Evolutionary conservation across 148 eudicot species (phyloP), one percentile per base, ranked within the genome.

Genomic region (Rhododendron mucronatum): DNA sequence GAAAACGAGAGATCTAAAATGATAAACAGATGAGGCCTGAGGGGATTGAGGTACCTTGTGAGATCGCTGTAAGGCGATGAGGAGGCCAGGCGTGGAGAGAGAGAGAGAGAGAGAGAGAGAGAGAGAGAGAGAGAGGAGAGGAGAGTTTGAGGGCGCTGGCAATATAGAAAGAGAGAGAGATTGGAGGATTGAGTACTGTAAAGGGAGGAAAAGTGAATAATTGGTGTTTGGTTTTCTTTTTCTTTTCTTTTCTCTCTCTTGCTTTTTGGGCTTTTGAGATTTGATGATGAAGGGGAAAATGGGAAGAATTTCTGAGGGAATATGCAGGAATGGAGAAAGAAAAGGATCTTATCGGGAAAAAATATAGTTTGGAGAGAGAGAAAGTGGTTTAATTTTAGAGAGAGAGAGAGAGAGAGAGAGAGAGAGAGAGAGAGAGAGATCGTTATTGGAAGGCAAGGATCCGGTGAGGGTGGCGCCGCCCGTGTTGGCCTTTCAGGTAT

Each of bases 151-250:
- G 30, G 9, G 71, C 2, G 30, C 75, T 69, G 37, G 37, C 75
- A 69, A 69, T 67, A 67, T 83, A 83, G 78, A 74, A 45, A 74
- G 78, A 74, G 78, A 5, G 59, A 79, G 71, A 26, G 12, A 61
- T 6, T 41, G 85, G 78, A 79, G 78, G 86, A 53, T 45, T 65
- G 37, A 71, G 82, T 88, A 71, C 76, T 71, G 76, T 71, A 71
- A 83, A 78, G 55, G 16, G 35, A 69, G 67, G 74, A 71, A 82
- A 86, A 84, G 84, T 87, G 85, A 91, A 90, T 88, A 86, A 91
- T 89, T 88, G 87, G 84, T 77, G 30, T 79, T 61, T 82, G 57
- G 81, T n/a, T 33, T 69, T 44, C 57, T 28, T 84, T 55, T 55
- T 16, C 16, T 55, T 55, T 55, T 16, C 5, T 63, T 73, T 55